Evolutionary conservation across 371 early-diverging fungal genomes (phyloP).

Genomic region (Agmasoma carcini): DNA sequence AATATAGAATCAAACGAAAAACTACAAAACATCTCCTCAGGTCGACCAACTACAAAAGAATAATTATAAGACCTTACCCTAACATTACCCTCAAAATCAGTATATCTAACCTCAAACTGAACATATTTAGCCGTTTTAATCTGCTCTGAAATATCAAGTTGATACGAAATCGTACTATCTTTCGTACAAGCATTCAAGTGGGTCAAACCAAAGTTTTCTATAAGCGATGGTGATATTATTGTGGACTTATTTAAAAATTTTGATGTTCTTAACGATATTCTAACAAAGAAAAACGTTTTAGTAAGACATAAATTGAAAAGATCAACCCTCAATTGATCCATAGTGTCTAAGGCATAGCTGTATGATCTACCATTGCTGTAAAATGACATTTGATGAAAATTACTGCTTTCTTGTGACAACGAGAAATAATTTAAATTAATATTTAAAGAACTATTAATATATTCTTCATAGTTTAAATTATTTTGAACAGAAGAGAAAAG

Average conservation of each 20-base stretch:
- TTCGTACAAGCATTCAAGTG: slow-evolving; percentile 26
- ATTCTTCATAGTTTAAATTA: slow-evolving; percentile 8
- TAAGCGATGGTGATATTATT: slow-evolving; percentile 19
- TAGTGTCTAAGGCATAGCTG: background rate
- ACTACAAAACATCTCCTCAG: slow-evolving; percentile 30
- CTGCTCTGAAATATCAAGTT: slow-evolving; percentile 24
- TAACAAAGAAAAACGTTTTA: slow-evolving; percentile 29
- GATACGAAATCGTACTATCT: slow-evolving; percentile 30
- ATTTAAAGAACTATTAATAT: slow-evolving; percentile 6
- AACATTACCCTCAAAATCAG: slow-evolving; percentile 28
- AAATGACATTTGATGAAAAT: background rate
- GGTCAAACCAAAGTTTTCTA: slow-evolving; percentile 12
- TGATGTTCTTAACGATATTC: slow-evolving; percentile 32
- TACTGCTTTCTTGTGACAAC: slow-evolving; percentile 7
- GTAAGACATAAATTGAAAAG: slow-evolving; percentile 5
- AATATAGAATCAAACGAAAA: slow-evolving; percentile 51
- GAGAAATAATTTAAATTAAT: background rate
- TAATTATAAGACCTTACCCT: slow-evolving; percentile 42
- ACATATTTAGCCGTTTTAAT: slow-evolving; percentile 29
- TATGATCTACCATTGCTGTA: slow-evolving; percentile 11
- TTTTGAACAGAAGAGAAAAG: slow-evolving; percentile 3
- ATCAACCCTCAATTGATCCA: slow-evolving; percentile 3
- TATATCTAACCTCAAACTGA: slow-evolving; percentile 46
- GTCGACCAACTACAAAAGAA: slow-evolving; percentile 21
- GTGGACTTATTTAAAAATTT: slow-evolving; percentile 26